Evolutionary conservation across 306 rosid species (phyloP).

Genomic region (Gynostemma pentaphyllum): DNA sequence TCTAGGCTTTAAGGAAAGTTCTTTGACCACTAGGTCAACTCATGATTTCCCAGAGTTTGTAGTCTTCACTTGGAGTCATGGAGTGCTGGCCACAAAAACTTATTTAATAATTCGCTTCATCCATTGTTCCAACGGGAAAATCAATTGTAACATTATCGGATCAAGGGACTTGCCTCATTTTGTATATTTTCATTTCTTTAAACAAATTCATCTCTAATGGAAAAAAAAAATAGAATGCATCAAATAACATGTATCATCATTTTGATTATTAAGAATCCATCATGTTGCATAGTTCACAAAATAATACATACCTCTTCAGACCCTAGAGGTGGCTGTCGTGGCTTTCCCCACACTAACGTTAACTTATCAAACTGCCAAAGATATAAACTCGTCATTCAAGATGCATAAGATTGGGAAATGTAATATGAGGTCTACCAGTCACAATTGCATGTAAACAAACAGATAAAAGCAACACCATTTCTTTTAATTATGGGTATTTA

Average conservation of each 20-base stretch:
- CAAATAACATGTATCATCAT: neutral
- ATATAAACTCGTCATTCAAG: constrained; percentile 1
- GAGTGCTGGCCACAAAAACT: neutral
- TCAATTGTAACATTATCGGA: neutral
- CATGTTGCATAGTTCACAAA: neutral
- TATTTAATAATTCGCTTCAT: neutral
- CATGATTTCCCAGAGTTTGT: too few relatives aligned
- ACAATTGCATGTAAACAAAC: neutral
- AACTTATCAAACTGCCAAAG: constrained; percentile 56
- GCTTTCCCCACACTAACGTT: constrained; percentile 84
- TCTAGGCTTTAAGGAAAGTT: too few relatives aligned
- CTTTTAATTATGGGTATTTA: neutral
- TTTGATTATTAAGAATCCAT: neutral
- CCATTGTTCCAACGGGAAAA: neutral
- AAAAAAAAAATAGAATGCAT: too few relatives aligned
- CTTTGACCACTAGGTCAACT: too few relatives aligned
- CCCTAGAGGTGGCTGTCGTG: constrained; percentile 71
- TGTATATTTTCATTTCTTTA: too few relatives aligned
- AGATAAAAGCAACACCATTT: neutral
- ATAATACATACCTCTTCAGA: constrained; percentile 48
- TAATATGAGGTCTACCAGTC: neutral
- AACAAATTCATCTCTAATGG: too few relatives aligned
- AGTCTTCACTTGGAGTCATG: neutral
- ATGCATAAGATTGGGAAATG: neutral
- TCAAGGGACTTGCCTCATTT: neutral